A percentile compares a stretch with the other conserved stretches of the same genome.
Conservation (phyloP, 805 yeast species). For the Kuraishia hungarica region DNA sequence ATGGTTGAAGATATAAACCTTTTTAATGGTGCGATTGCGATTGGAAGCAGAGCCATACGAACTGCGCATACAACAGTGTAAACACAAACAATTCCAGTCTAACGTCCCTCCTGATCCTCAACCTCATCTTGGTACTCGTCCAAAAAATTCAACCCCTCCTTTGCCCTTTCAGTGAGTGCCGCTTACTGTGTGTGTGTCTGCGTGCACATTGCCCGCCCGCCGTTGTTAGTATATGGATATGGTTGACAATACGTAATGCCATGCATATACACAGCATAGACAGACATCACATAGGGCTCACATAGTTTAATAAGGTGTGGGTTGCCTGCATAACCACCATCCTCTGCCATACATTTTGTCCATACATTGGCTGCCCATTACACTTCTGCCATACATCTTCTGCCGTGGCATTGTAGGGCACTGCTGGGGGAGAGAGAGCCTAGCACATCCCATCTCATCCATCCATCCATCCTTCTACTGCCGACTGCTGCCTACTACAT, state of each 20-base stretch:
- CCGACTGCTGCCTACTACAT: not conserved
- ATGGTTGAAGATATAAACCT: not conserved
- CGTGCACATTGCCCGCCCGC: not conserved
- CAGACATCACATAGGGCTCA: too few species aligned
- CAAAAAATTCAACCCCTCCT: not conserved
- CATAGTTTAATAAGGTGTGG: not conserved
- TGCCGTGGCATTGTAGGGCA: not conserved
- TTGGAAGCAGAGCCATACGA: not conserved
- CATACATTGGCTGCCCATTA: not conserved
- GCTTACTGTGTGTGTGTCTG: not conserved
- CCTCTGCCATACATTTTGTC: not conserved
- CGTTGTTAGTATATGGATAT: too few species aligned
- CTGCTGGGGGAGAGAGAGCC: not conserved
- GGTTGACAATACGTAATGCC: not conserved
- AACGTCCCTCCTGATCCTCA: not conserved
- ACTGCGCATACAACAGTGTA: not conserved
- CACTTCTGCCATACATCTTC: not conserved
- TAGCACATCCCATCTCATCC: not conserved
- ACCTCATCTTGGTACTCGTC: not conserved
- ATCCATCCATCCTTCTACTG: not conserved
- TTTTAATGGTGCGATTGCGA: not conserved
- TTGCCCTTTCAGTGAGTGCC: not conserved
- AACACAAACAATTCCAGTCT: not conserved
- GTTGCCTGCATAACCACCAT: not conserved
- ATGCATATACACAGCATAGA: not conserved